phyloP scores from a whole-genome alignment of 2,329 filamentous ascomycete species.

The Fusarium citri region DNA sequence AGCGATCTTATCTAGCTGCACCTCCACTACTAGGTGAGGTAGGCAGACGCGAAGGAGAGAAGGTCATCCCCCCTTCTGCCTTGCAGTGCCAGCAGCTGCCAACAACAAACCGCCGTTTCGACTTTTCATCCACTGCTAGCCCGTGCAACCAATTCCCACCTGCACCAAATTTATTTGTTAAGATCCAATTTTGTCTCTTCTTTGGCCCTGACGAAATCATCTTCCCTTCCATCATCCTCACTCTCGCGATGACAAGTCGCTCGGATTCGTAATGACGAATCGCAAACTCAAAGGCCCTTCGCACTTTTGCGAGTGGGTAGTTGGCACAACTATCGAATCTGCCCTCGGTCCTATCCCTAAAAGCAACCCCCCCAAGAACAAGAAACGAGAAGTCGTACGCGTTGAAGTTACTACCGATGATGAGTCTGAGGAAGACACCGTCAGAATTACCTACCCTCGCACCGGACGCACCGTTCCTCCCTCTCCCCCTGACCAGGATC shows the following conservation, averaged over 20 bases:
- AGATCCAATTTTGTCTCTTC: neutral
- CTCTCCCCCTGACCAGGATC: neutral
- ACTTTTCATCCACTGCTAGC: neutral
- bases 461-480: conserved; percentile 35
- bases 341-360: conserved; percentile 46
- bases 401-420: conserved; percentile 64
- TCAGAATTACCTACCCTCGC: conserved; percentile 63
- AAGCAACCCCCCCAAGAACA: conserved; percentile 43
- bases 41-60: neutral
- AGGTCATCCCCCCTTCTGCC: neutral
- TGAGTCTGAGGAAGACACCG: conserved; percentile 61
- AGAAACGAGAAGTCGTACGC: conserved; percentile 50
- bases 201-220: conserved; percentile 10
- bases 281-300: conserved; percentile 38
- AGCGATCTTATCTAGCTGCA: neutral
- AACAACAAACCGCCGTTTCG: neutral
- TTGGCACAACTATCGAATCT: conserved; percentile 52
- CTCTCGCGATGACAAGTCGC: conserved; percentile 3
- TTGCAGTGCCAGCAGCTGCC: conserved; percentile 28
- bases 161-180: neutral
- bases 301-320: conserved; percentile 56
- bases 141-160: neutral
- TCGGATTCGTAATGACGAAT: conserved; percentile 24
- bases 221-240: conserved; percentile 1
- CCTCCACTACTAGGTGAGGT: neutral